These are phyloP conservation scores for Setomelanomma holmii DNA, from an alignment of 2,329 filamentous ascomycete species.

Conservation along the genomic window DNA sequence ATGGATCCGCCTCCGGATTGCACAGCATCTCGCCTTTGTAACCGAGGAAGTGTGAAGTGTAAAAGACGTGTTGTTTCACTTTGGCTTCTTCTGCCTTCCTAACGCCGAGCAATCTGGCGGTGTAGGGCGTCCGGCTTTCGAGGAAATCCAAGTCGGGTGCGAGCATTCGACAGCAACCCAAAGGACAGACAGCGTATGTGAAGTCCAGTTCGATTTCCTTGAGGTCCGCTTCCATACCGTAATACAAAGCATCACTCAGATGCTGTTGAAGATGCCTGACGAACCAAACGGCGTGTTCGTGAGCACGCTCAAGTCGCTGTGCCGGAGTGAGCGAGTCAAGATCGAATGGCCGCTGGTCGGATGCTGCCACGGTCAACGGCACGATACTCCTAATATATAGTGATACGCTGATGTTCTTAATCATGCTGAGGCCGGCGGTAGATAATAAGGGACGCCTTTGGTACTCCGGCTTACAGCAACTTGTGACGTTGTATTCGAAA, in stretches of 20 bases:
- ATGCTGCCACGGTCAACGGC: not conserved
- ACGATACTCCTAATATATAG: not conserved
- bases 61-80: not conserved
- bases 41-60: not conserved
- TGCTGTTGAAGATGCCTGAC: too few relatives aligned
- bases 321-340: not conserved
- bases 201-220: slow-evolving; percentile 16
- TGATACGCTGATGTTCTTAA: not conserved
- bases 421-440: not conserved
- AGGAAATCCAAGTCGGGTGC: not conserved
- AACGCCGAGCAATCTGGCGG: not conserved
- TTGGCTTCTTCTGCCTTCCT: not conserved
- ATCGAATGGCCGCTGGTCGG: not conserved
- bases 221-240: not conserved
- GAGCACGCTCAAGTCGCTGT: not conserved
- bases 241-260: not conserved
- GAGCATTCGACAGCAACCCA: not conserved
- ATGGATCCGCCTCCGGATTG: not conserved
- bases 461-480: not conserved
- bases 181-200: slow-evolving; percentile 14
- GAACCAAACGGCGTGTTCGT: too few relatives aligned
- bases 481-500: not conserved
- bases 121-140: not conserved
- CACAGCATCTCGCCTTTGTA: not conserved
- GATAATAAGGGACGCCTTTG: not conserved